Evolutionary conservation across 306 rosid genomes (phyloP).

Genomic region (Lathyrus aphaca): DNA sequence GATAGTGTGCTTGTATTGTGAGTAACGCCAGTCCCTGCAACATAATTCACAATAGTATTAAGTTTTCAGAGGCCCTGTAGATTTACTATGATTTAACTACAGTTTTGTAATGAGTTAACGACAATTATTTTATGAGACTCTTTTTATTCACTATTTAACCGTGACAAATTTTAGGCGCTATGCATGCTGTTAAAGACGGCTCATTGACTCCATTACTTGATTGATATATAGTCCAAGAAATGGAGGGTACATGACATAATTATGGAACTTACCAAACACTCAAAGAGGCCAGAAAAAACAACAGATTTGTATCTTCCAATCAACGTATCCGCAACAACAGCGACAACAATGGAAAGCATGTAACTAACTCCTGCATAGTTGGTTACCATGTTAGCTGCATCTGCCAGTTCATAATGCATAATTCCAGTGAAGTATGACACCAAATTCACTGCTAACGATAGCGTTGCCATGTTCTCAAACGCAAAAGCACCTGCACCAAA

Average conservation of each 20-base stretch:
- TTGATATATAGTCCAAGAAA: too few species aligned
- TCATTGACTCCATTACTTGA: too few species aligned
- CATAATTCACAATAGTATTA: background rate
- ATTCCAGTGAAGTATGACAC: conserved; percentile 62
- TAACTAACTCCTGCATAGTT: conserved; percentile 67
- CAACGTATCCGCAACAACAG: conserved; percentile 67
- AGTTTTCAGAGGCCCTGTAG: too few species aligned
- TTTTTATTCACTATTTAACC: too few species aligned
- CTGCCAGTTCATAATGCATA: conserved; percentile 72
- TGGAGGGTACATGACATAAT: background rate
- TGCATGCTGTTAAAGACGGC: too few species aligned
- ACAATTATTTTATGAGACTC: too few species aligned
- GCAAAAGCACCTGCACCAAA: conserved; percentile 54
- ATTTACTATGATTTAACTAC: too few species aligned
- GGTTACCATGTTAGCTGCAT: conserved; percentile 78
- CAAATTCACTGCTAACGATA: conserved; percentile 79
- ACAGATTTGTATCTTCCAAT: conserved; percentile 72
- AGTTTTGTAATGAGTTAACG: too few species aligned
- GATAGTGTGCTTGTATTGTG: conserved; percentile 68
- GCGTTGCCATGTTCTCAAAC: conserved; percentile 72
- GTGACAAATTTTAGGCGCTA: too few species aligned
- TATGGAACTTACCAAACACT: conserved; percentile 54
- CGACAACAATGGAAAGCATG: conserved; percentile 67
- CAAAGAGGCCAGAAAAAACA: conserved; percentile 59
- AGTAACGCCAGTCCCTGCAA: conserved; percentile 66